These are phyloP conservation scores for Starmerella ratchasimensis DNA, from an alignment of 805 yeast species.

Conservation along the genomic window DNA sequence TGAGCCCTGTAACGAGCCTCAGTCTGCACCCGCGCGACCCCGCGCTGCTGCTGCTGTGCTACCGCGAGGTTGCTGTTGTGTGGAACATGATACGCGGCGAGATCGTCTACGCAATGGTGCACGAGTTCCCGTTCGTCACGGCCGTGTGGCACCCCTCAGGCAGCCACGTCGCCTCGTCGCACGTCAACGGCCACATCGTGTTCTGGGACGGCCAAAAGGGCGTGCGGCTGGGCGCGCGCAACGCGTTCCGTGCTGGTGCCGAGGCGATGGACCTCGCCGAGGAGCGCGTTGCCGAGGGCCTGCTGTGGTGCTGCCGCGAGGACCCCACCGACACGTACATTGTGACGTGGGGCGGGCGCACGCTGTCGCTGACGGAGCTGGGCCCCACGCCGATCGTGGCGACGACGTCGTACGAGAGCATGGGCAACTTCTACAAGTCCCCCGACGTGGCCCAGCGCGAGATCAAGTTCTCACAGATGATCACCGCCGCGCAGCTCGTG, in stretches of 20 bases:
- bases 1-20: conserved; percentile 53
- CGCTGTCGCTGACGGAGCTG: conserved; percentile 41
- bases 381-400: conserved; percentile 70
- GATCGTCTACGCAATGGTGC: conserved; percentile 35
- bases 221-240: conserved; percentile 57
- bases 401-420: conserved; percentile 68
- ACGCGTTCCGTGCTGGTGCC: conserved; percentile 24
- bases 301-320: conserved; percentile 64
- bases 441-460: conserved; percentile 27
- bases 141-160: conserved; percentile 91
- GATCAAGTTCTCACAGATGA: conserved; percentile 5
- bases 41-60: conserved; percentile 62
- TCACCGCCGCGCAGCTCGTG: conserved; percentile 6
- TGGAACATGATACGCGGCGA: conserved; percentile 53
- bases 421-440: conserved; percentile 54
- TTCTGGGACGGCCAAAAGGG: conserved; percentile 90
- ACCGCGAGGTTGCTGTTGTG: conserved; percentile 51
- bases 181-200: conserved; percentile 69
- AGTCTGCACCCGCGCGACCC: conserved; percentile 84
- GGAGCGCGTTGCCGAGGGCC: conserved; percentile 14
- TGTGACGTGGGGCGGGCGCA: conserved; percentile 29
- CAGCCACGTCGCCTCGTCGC: conserved; percentile 62
- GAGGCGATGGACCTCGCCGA: conserved; percentile 7
- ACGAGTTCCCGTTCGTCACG: conserved; percentile 41
- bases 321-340: conserved; percentile 74